Base-by-base conservation (phyloP, 139 green algal species). In the Tetraselmis chui region DNA sequence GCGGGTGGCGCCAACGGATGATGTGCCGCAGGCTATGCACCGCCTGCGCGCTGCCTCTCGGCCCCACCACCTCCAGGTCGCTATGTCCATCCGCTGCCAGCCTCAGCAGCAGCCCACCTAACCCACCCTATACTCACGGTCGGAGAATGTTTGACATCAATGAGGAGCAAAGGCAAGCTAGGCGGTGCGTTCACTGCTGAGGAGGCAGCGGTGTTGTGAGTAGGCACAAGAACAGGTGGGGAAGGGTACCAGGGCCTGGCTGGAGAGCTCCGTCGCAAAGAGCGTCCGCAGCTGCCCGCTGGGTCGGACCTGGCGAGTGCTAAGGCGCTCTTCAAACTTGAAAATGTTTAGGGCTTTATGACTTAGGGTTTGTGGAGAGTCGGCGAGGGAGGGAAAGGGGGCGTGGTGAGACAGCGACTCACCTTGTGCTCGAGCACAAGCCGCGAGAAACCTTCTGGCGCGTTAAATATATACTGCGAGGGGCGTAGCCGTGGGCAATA, bases 401-500 rank as follows among this genome's bases (percentile, higher is more conserved):
- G 45, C 45, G 45, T 18, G 26, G 84, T 84, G 0, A 80, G 29
- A 1, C 91, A 84, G n/a, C 91, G 91, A 0, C 92, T 84, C 2
- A 89, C 58, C 23, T 79, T 80, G 76, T 96, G 92, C 85, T 96
- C 92, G 59, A 96, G 83, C 27, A 85, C 92, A 18, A 96, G 86
- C 0, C 92, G 83, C 0, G 90, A 83, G 29, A 93, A 88, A 28
- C 91, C 91, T 58, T 94, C 92, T 5, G 92, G 91, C 2, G 85
- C 89, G 5, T 92, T 90, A 78, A 94, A 90, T 24, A 96, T 81
- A 84, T 94, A 94, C 86, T 96, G 88, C 0, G n/a, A n/a, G 26
- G 2, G 32, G 45, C 29, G 67, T 18, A 22, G 74, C 30, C 18
- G 79, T 26, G 26, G 79, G 1, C 23, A 59, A 30, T 83, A n/a